phyloP scores from a whole-genome alignment of 2,329 filamentous ascomycete species.

The Chaetomium sp. region DNA sequence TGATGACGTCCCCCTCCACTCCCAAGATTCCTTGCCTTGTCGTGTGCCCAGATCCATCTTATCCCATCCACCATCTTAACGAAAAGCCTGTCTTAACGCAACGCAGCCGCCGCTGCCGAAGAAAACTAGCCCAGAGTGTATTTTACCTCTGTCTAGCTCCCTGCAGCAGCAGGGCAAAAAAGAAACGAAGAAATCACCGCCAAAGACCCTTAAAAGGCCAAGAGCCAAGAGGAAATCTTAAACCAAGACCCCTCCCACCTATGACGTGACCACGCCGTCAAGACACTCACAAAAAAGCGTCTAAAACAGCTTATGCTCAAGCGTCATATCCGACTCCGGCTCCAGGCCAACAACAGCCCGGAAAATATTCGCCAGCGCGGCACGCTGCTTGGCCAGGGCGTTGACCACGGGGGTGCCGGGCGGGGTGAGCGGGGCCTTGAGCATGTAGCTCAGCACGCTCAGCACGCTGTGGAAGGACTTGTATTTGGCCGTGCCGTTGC shows the following conservation, averaged over 20 bases:
- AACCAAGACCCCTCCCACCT: not conserved
- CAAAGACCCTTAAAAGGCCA: not conserved
- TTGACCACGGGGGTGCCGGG: slow-evolving; percentile 95
- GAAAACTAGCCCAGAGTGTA: not conserved
- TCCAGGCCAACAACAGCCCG: slow-evolving; percentile 93
- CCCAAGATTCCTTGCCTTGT: too few relatives aligned
- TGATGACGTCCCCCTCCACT: too few relatives aligned
- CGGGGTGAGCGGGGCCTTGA: slow-evolving; percentile 90
- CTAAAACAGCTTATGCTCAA: slow-evolving; percentile 96
- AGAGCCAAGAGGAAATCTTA: not conserved
- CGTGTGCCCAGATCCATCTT: too few relatives aligned
- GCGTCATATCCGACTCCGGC: slow-evolving; percentile 97
- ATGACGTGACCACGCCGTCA: not conserved
- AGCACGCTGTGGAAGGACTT: slow-evolving; percentile 95
- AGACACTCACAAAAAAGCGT: not conserved
- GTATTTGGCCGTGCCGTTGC: slow-evolving; percentile 57
- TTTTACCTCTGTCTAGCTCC: not conserved
- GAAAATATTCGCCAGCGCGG: slow-evolving; percentile 95
- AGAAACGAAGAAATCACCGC: not conserved
- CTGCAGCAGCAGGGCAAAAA: too few relatives aligned
- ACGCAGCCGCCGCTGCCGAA: too few relatives aligned
- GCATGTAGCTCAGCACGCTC: slow-evolving; percentile 97
- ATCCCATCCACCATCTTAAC: too few relatives aligned
- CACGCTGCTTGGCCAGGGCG: slow-evolving; percentile 90
- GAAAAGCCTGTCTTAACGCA: too few relatives aligned